Conservation (phyloP, 2,329 filamentous ascomycete species). For the Boeremia exigua region DNA sequence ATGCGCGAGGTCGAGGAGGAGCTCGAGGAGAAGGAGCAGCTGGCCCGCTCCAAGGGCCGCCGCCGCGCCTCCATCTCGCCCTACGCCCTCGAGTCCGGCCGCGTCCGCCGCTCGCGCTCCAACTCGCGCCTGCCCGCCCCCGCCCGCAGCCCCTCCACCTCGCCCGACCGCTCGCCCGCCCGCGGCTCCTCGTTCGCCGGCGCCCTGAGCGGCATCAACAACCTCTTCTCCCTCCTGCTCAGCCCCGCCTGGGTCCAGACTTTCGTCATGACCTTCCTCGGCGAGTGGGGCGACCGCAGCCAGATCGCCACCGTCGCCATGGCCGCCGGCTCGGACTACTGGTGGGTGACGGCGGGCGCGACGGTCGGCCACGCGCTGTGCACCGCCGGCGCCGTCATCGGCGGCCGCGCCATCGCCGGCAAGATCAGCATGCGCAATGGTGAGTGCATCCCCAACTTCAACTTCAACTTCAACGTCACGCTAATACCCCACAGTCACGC, state of each 20-base stretch:
- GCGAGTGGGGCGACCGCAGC: conserved; percentile 96
- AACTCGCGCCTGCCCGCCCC: conserved; percentile 80
- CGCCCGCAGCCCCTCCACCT: conserved; percentile 76
- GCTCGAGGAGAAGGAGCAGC: conserved; percentile 88
- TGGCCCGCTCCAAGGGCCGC: conserved; percentile 67
- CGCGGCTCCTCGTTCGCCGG: conserved; percentile 61
- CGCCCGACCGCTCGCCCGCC: conserved; percentile 48
- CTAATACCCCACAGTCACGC: conserved; percentile 70
- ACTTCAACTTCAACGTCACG: conserved; percentile 3
- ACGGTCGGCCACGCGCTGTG: conserved; percentile 86
- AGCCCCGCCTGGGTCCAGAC: conserved; percentile 99
- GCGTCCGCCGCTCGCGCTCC: conserved; percentile 74
- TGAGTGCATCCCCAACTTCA: conserved; percentile 59
- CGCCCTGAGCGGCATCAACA: conserved; percentile 72
- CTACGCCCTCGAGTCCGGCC: conserved; percentile 80
- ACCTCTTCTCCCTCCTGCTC: conserved; percentile 84
- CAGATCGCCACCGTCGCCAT: conserved; percentile 99
- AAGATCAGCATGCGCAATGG: conserved; percentile 94
- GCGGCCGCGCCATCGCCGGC: conserved; percentile 89
- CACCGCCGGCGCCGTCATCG: conserved; percentile 89
- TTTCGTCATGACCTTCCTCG: conserved; percentile 98
- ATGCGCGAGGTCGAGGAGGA: conserved; percentile 98
- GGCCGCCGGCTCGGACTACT: conserved; percentile 97
- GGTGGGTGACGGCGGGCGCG: conserved; percentile 95
- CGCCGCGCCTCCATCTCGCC: conserved; percentile 73